Evolutionary conservation across 352 stramenopile genomes (phyloP), one percentile per base, ranked within the genome.

Genomic region (Pythium periplocum): DNA sequence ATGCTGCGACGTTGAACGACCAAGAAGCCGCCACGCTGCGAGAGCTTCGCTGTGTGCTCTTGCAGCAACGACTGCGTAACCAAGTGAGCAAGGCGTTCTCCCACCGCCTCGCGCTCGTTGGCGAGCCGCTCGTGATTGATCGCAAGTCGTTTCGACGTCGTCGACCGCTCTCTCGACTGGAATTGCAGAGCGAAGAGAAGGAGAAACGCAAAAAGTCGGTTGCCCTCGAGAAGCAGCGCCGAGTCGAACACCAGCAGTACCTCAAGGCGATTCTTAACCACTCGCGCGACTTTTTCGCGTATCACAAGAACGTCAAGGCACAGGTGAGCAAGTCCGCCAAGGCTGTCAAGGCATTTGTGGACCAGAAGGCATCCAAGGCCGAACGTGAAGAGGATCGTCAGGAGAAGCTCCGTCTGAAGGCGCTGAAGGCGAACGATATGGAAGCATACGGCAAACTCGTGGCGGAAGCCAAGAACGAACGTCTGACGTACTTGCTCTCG

Each of bases 381-480:
- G 85, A 95, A 46, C 83, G 85, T 2, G 85, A 95, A 55, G 85
- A 95, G 66, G 85, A 95, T 59, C 80, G 83, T 0, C 83, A 93
- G 55, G 85, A 95, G 54, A 95, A 92, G 49, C 64, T 93, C 6
- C 85, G 85, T 73, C 67, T 95, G 1, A 95, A 95, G 69, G 89
- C 89, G 1, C 64, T 97, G 6, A 95, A 96, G 48, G 86, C 86
- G 1, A 98, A 99, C 61, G 95, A 99, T 71, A 99, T 99, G 93
- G 87, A 98, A 48, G 95, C 93, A 0, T 99, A 99, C 68, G 96
- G 86, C 1, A 97, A 97, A 51, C 71, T 99, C 6, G 82, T 99
- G 2, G 93, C 98, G 9, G 95, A 98, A 59, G 98, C 95, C 4
- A 98, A 98, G 75, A 99, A 98, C 65, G 95, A 99, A 50, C 87